Conservation (phyloP, 1,284 basidiomycete genomes). For the Pyrrhoderma noxium region DNA sequence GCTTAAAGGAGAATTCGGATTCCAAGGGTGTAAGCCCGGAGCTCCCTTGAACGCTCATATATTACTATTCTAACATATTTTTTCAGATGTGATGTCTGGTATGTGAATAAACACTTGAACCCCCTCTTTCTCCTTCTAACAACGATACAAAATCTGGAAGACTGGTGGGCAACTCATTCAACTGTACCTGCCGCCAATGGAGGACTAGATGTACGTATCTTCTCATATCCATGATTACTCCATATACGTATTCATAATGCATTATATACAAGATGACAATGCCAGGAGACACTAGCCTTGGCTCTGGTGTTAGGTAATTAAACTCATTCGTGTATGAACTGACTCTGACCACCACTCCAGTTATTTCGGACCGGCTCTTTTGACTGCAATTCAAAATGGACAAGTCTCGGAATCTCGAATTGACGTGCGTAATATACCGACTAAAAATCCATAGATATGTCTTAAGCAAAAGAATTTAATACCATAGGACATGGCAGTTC, state of each 20-base stretch:
- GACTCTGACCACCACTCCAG: constrained; percentile 17
- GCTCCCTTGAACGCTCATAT: background rate
- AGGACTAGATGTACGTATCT: constrained; percentile 39
- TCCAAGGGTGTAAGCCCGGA: constrained; percentile 40
- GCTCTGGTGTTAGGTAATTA: background rate
- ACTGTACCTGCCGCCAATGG: constrained; percentile 30
- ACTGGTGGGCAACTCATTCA: constrained; percentile 37
- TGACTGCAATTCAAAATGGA: constrained; percentile 36
- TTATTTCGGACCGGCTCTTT: constrained; percentile 45
- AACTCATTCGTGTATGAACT: background rate
- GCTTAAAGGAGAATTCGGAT: constrained; percentile 52
- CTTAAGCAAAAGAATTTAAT: background rate
- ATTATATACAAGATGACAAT: constrained; percentile 38
- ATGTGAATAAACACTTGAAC: background rate
- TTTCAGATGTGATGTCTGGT: constrained; percentile 12
- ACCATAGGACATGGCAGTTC: constrained; percentile 51
- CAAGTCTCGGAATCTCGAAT: constrained; percentile 39
- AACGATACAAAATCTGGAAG: constrained; percentile 28
- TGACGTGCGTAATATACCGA: constrained; percentile 30
- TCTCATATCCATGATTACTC: background rate
- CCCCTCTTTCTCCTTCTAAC: background rate
- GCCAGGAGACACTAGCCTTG: constrained; percentile 47
- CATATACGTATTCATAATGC: background rate
- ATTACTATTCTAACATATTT: background rate
- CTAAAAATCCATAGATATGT: background rate